Base-by-base conservation (phyloP, 1,284 basidiomycete species). In the Ceratobasidium papillatum region DNA sequence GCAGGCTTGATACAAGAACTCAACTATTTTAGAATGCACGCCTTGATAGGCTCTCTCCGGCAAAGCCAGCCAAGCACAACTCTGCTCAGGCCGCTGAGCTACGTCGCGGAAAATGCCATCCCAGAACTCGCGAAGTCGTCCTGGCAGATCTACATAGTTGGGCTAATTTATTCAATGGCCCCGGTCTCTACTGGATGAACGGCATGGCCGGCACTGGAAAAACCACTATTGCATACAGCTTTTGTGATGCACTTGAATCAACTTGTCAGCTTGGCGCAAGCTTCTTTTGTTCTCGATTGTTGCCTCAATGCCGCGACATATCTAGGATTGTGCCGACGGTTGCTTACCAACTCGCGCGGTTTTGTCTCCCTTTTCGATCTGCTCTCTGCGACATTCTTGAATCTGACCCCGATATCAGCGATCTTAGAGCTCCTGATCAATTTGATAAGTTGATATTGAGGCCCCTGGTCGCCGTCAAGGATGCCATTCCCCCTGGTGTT, bases 201-300 rank as follows among this genome's bases (percentile, higher is more conserved):
- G 79, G 78, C 27, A 71, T 78, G 47, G 78, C 79, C 22, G 79
- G n/a, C n/a, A n/a, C n/a, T n/a, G n/a, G n/a, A n/a, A n/a, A n/a
- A n/a, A n/a, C n/a, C n/a, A n/a, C n/a, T 78, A 3, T 79, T 34
- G 77, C 78, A n/a, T 49, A 76, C 62, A 79, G 80, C 1, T 56
- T 80, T 8, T 77, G 78, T 22, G 64, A 76, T 3, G 34, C 68
- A 1, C 74, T 64, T 30, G 30, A 59, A 19, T 34, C 17, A 17
- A n/a, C 54, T 19, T 54, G 74, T 8, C 45, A 27, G 8, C 80
- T 81, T 4, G 81, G 79, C 4, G 81, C 81, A 1, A 80, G 77
- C 4, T 56, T 51, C 19, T 83, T 81, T 76, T 82, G 80, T 52
- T 80, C 80, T 7, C 77, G 81, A 0, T 76, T 43, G 49, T 45